Evolutionary conservation across 148 eudicot species (phyloP).

Genomic region (Hydrangea macrophylla): DNA sequence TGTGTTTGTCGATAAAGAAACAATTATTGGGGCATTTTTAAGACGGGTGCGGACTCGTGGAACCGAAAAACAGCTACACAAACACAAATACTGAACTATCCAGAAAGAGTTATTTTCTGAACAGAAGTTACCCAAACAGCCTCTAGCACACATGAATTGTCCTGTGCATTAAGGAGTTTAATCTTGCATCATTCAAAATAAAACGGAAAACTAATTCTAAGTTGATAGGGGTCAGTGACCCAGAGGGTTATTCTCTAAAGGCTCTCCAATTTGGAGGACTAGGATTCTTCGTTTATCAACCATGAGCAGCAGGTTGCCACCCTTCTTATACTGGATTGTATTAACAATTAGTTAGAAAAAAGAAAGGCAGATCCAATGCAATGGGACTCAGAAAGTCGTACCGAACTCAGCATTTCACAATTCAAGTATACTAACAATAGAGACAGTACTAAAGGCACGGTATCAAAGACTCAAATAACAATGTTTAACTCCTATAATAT

Average conservation of each 20-base stretch:
- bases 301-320: not conserved
- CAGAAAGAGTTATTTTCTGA: too few species aligned
- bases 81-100: too few species aligned
- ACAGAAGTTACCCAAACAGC: too few species aligned
- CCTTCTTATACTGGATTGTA: not conserved
- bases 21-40: too few species aligned
- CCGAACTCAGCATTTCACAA: not conserved
- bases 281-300: not conserved
- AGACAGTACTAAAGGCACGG: too few species aligned
- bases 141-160: too few species aligned
- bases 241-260: not conserved
- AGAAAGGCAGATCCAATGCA: not conserved
- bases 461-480: too few species aligned
- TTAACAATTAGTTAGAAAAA: not conserved
- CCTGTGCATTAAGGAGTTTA: not conserved
- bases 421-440: too few species aligned
- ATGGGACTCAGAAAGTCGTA: not conserved
- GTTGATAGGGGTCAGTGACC: not conserved
- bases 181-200: not conserved
- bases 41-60: too few species aligned
- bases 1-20: too few species aligned
- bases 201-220: not conserved
- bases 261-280: not conserved
- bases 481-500: too few species aligned
- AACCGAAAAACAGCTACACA: too few species aligned